Conservation (phyloP, 192 early-diverging fungal species). For the Rhizophagus sp. region DNA sequence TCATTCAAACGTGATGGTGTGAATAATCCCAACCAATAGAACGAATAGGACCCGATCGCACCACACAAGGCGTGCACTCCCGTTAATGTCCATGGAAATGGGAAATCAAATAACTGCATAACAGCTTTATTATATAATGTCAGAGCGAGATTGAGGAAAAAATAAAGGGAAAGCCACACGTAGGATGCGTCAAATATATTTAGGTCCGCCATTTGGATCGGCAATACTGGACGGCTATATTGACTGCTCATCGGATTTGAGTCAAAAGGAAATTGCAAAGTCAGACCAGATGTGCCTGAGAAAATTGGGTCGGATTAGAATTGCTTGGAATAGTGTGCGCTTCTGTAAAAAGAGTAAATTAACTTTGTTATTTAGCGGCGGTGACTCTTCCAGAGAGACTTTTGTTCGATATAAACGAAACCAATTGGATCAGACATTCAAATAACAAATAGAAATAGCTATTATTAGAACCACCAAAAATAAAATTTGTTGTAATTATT, state of each 20-base stretch:
- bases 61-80: slow-evolving; percentile 78
- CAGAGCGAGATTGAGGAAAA: slow-evolving; percentile 71
- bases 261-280: not conserved
- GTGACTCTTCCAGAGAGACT: slow-evolving; percentile 11
- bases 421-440: slow-evolving; percentile 23
- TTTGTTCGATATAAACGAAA: slow-evolving; percentile 9
- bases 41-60: slow-evolving; percentile 62
- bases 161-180: slow-evolving; percentile 70
- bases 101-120: slow-evolving; percentile 69
- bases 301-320: not conserved
- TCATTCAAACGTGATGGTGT: slow-evolving; percentile 53
- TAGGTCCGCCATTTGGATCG: slow-evolving; percentile 19
- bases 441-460: not conserved
- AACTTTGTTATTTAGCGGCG: not conserved
- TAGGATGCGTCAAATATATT: slow-evolving; percentile 29
- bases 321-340: not conserved
- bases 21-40: slow-evolving; percentile 50
- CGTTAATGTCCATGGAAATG: slow-evolving; percentile 86
- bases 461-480: not conserved
- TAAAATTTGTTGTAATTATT: too few species aligned
- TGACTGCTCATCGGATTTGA: slow-evolving; percentile 20
- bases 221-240: not conserved
- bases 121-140: slow-evolving; percentile 88
- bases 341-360: not conserved
- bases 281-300: slow-evolving; percentile 14